A percentile compares a stretch with the other conserved stretches of the same genome.
Conservation (phyloP, 2,329 filamentous ascomycete species). For the Paramyrothecium sp. region DNA sequence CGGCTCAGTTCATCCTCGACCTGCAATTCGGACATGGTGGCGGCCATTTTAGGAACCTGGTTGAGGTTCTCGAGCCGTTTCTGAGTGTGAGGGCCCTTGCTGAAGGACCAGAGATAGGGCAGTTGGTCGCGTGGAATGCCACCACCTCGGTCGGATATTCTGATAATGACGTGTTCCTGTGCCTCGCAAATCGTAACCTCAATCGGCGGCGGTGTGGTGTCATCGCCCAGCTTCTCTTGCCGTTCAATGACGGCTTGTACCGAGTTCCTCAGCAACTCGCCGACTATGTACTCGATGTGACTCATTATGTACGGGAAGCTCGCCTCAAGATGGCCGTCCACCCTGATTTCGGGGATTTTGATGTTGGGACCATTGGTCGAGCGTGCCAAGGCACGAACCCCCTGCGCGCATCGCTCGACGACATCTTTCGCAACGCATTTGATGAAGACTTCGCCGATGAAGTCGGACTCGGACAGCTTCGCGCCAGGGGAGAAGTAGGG, state of each 20-base stretch:
- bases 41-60: conserved; percentile 86
- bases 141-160: conserved; percentile 92
- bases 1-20: conserved; percentile 41
- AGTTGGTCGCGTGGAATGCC: conserved; percentile 83
- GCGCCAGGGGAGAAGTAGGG: conserved; percentile 85
- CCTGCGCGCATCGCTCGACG: conserved; percentile 75
- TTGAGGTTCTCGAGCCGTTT: conserved; percentile 80
- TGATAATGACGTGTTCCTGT: conserved; percentile 90
- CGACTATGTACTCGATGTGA: conserved; percentile 95
- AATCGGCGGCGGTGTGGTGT: conserved; percentile 63
- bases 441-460: conserved; percentile 93
- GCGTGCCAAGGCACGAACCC: conserved; percentile 71
- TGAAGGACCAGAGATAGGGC: conserved; percentile 94
- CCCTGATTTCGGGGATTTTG: conserved; percentile 74
- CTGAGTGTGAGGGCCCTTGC: conserved; percentile 80
- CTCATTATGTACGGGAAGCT: conserved; percentile 96
- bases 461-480: conserved; percentile 71
- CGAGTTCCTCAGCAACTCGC: conserved; percentile 91
- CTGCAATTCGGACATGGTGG: conserved; percentile 85
- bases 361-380: conserved; percentile 71
- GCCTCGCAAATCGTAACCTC: conserved; percentile 94
- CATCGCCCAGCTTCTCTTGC: conserved; percentile 43
- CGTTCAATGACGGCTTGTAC: conserved; percentile 88
- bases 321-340: conserved; percentile 82
- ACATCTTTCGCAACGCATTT: conserved; percentile 90